Evolutionary conservation across 257 asterid species (phyloP).

Genomic region (Salvia hispanica): DNA sequence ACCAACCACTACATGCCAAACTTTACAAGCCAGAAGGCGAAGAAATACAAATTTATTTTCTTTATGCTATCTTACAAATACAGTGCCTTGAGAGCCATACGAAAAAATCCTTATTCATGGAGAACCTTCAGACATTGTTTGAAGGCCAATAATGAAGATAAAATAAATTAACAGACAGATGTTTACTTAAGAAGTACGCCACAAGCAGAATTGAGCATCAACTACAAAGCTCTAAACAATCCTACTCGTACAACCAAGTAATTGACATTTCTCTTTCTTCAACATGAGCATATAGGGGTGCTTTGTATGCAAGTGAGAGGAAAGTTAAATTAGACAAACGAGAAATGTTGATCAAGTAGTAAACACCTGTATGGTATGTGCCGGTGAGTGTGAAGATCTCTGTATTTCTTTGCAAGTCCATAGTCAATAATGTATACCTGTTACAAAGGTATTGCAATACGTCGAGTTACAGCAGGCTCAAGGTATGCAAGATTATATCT

Average conservation of each 20-base stretch:
- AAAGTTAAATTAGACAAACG: not conserved
- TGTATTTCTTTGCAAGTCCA: conserved; percentile 89
- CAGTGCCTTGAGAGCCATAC: not conserved
- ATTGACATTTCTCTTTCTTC: not conserved
- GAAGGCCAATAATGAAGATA: not conserved
- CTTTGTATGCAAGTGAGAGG: not conserved
- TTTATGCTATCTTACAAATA: not conserved
- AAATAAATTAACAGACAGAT: not conserved
- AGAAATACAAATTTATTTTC: not conserved
- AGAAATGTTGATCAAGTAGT: conserved; percentile 2
- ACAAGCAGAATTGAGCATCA: not conserved
- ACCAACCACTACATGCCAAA: not conserved
- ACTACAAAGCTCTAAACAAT: not conserved
- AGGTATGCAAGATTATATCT: not conserved
- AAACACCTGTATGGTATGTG: conserved; percentile 83
- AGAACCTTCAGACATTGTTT: not conserved
- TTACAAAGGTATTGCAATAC: conserved; percentile 23
- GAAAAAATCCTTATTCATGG: not conserved
- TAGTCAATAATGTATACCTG: conserved; percentile 85
- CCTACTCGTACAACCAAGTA: not conserved
- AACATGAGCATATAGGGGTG: not conserved
- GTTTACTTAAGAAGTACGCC: not conserved
- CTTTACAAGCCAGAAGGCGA: not conserved
- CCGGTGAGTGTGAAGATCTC: conserved; percentile 79
- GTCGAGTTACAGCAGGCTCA: not conserved